A percentile compares a stretch with the other conserved stretches of the same genome.
Evolutionary conservation across 2,329 filamentous ascomycete genomes (phyloP).

Genomic region (Kalmusia sp.): DNA sequence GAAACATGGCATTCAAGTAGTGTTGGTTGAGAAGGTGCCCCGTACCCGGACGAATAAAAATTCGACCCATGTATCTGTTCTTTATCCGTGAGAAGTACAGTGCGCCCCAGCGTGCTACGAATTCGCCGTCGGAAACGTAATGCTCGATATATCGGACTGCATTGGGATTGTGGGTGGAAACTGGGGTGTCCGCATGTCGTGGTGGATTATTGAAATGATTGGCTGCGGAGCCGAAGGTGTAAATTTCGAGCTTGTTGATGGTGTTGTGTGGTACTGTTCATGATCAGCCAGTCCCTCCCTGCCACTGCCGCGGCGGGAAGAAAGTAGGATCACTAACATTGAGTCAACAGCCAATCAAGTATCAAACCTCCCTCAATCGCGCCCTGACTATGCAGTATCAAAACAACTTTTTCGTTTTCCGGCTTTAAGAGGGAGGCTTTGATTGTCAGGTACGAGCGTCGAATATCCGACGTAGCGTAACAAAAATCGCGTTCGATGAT

Average conservation of each 20-base stretch:
- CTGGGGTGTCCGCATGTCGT: slow-evolving; percentile 41
- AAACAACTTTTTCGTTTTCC: slow-evolving; percentile 70
- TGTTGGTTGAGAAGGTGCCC: slow-evolving; percentile 59
- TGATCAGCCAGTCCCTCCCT: slow-evolving; percentile 11
- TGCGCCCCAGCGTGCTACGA: slow-evolving; percentile 77
- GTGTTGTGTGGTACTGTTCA: slow-evolving; percentile 51
- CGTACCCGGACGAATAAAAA: slow-evolving; percentile 53
- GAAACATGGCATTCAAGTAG: slow-evolving; percentile 69
- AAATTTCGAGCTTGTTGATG: slow-evolving; percentile 61
- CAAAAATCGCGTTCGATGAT: slow-evolving; percentile 76
- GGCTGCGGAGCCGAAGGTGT: slow-evolving; percentile 78
- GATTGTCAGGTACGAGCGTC: slow-evolving; percentile 65
- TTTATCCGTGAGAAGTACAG: slow-evolving; percentile 68
- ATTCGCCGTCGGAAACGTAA: slow-evolving; percentile 77
- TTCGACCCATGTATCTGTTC: slow-evolving; percentile 57
- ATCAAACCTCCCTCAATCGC: slow-evolving; percentile 76
- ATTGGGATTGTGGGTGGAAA: slow-evolving; percentile 15
- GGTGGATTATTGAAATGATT: slow-evolving; percentile 84
- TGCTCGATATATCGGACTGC: slow-evolving; percentile 79
- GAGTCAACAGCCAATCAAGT: slow-evolving; percentile 78
- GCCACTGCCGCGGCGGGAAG: slow-evolving; percentile 53
- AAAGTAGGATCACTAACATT: slow-evolving; percentile 65
- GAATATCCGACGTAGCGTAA: slow-evolving; percentile 72
- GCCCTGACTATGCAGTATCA: slow-evolving; percentile 80
- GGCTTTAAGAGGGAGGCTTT: slow-evolving; percentile 70